Evolutionary conservation across 306 rosid species (phyloP).

Genomic region (Dryas octopetala): DNA sequence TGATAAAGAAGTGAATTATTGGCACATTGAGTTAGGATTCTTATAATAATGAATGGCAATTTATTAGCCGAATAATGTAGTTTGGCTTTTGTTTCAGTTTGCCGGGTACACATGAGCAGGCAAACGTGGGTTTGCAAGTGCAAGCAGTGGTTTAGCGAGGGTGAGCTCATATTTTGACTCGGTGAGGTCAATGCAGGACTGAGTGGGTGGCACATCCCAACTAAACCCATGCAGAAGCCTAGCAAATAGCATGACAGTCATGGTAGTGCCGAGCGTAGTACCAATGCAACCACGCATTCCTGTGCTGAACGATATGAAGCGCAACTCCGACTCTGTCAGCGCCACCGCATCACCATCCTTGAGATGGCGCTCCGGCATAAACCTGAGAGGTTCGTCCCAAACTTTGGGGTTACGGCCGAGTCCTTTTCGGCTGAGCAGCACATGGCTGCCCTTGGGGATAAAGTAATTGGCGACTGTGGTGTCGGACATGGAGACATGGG

Average conservation of each 20-base stretch:
- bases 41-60: too few species aligned
- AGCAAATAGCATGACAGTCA: slow-evolving; percentile 38
- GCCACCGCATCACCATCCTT: not conserved
- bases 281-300: slow-evolving; percentile 35
- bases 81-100: not conserved
- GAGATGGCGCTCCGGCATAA: slow-evolving; percentile 13
- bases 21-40: too few species aligned
- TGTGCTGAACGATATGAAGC: not conserved
- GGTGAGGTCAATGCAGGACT: not conserved
- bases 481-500: slow-evolving; percentile 34
- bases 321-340: slow-evolving; percentile 6
- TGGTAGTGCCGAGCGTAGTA: slow-evolving; percentile 23
- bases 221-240: slow-evolving; percentile 37
- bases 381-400: slow-evolving; percentile 35
- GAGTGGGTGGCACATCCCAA: slow-evolving; percentile 24
- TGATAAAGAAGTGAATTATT: too few species aligned
- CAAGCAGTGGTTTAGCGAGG: not conserved
- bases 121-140: not conserved
- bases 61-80: too few species aligned
- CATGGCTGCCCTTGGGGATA: slow-evolving; percentile 44
- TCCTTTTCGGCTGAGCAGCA: slow-evolving; percentile 35
- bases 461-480: slow-evolving; percentile 18
- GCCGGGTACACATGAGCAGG: not conserved
- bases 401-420: slow-evolving; percentile 35
- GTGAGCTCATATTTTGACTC: not conserved